Conservation (phyloP, 2,329 filamentous ascomycete species). For the Hymenoscyphus fraxineus region DNA sequence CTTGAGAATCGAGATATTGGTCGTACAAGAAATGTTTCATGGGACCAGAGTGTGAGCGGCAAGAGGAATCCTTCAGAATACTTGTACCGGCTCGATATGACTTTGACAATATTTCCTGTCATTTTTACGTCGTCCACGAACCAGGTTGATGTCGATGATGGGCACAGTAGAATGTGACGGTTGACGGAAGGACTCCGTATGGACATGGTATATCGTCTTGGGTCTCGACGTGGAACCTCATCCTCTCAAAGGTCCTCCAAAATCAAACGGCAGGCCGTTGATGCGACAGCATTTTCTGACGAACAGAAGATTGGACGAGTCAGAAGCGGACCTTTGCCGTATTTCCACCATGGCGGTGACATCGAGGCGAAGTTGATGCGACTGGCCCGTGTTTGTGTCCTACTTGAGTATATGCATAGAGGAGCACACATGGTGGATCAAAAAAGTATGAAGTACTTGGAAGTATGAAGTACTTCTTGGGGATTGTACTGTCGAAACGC, state of each 20-base stretch:
- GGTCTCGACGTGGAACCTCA: background rate
- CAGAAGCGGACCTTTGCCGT: background rate
- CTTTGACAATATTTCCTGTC: background rate
- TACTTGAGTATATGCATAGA: too few species aligned
- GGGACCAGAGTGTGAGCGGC: background rate
- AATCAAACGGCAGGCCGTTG: background rate
- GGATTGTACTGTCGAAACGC: too few species aligned
- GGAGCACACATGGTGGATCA: too few species aligned
- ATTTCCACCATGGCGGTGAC: background rate
- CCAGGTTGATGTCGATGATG: background rate
- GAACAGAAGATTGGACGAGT: background rate
- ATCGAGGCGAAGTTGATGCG: background rate
- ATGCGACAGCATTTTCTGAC: background rate
- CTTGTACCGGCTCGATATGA: background rate
- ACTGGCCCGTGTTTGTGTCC: background rate
- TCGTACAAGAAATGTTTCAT: background rate
- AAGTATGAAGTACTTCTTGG: too few species aligned
- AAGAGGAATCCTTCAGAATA: background rate
- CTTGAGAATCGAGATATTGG: background rate
- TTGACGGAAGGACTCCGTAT: background rate
- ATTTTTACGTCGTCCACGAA: background rate
- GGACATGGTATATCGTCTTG: background rate
- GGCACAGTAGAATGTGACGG: background rate
- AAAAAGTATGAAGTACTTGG: too few species aligned
- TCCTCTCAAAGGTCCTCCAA: background rate